These are phyloP conservation scores for Globisporangium paroecandrum DNA, from an alignment of 352 stramenopile species.

Conservation along the genomic window DNA sequence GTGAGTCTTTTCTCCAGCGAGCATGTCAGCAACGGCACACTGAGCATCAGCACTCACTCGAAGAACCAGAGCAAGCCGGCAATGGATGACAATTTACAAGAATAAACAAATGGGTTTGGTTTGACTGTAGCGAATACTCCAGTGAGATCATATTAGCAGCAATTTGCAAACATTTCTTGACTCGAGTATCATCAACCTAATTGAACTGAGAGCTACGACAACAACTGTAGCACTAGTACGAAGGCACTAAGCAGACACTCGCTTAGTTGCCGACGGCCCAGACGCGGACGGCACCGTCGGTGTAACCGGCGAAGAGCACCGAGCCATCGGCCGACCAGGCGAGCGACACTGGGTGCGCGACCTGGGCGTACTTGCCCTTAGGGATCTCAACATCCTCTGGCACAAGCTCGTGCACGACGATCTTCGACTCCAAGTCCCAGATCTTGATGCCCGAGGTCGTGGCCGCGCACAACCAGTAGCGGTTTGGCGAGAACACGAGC, in stretches of 20 bases:
- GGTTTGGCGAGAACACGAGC: slow-evolving; percentile 99
- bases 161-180: neutral
- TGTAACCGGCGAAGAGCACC: slow-evolving; percentile 99
- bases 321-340: slow-evolving; percentile 97
- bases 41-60: neutral
- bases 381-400: slow-evolving; percentile 87
- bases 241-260: slow-evolving; percentile 18
- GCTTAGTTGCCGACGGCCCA: slow-evolving; percentile 89
- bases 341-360: slow-evolving; percentile 96
- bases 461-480: slow-evolving; percentile 99
- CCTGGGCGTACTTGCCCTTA: slow-evolving; percentile 92
- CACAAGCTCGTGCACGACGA: slow-evolving; percentile 96
- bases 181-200: slow-evolving; percentile 14
- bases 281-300: slow-evolving; percentile 97
- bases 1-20: too few species aligned
- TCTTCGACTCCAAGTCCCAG: slow-evolving; percentile 99
- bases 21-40: too few species aligned
- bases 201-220: slow-evolving; percentile 9
- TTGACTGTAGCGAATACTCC: slow-evolving; percentile 19
- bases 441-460: slow-evolving; percentile 99
- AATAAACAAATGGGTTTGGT: neutral
- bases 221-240: slow-evolving; percentile 5
- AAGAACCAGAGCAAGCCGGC: neutral
- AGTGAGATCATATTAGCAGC: slow-evolving; percentile 12
- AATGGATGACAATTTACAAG: neutral